phyloP scores from a whole-genome alignment of 495 filamentous ascomycete genomes.

The Jackrogersella multiformis region DNA sequence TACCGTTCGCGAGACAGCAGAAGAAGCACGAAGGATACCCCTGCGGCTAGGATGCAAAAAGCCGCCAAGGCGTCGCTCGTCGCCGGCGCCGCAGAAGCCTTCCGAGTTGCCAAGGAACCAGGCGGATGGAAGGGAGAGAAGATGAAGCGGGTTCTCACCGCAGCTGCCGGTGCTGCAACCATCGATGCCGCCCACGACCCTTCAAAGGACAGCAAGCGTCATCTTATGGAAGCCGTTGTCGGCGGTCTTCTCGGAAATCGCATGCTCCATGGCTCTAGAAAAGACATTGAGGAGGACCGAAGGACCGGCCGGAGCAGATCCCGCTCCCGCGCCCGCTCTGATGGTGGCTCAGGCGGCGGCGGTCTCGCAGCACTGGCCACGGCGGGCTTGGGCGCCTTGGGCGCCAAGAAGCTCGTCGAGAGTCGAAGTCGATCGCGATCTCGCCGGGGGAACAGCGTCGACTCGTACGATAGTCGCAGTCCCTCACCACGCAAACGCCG shows the following conservation, averaged over 20 bases:
- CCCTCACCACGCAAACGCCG: conserved; percentile 50
- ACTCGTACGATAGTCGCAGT: conserved; percentile 62
- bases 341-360: conserved; percentile 53
- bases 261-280: conserved; percentile 77
- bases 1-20: conserved; percentile 59
- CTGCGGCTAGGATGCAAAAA: conserved; percentile 71
- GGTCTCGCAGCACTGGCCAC: conserved; percentile 74
- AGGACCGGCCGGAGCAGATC: conserved; percentile 61
- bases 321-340: conserved; percentile 62
- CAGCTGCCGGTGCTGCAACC: conserved; percentile 83
- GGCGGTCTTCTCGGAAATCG: conserved; percentile 86
- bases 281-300: conserved; percentile 65
- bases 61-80: conserved; percentile 86
- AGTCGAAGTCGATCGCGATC: conserved; percentile 66
- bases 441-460: conserved; percentile 53
- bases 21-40: conserved; percentile 48
- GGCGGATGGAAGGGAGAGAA: conserved; percentile 87
- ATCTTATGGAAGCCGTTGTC: conserved; percentile 76
- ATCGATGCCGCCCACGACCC: conserved; percentile 80
- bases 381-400: conserved; percentile 78
- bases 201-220: conserved; percentile 75
- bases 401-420: conserved; percentile 80
- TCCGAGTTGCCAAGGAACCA: conserved; percentile 83
- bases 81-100: conserved; percentile 87
- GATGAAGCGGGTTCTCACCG: conserved; percentile 86